phyloP scores from a whole-genome alignment of 2,329 filamentous ascomycete species.

The Zymoseptoria crescenta region DNA sequence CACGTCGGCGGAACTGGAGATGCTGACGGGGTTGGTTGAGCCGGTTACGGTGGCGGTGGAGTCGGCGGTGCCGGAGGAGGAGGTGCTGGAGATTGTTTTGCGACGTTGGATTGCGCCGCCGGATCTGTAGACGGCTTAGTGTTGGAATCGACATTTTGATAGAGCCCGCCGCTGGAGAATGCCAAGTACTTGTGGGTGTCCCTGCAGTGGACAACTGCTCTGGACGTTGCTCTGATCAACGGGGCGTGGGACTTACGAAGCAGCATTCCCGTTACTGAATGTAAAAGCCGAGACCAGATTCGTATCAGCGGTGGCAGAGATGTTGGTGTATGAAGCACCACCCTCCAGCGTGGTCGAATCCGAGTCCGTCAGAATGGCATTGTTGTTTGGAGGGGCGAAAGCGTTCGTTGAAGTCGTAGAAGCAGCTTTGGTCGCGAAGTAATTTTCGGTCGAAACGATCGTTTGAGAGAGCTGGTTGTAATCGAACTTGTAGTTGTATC shows the following conservation, averaged over 20 bases:
- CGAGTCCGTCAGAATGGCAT: slow-evolving; percentile 3
- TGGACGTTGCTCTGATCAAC: not conserved
- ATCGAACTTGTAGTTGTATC: slow-evolving; percentile 8
- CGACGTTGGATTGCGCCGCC: slow-evolving; percentile 9
- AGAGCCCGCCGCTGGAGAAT: no score
- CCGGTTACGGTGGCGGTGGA: slow-evolving; percentile 7
- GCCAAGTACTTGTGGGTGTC: no score
- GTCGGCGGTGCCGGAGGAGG: slow-evolving; percentile 7
- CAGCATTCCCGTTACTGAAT: slow-evolving; percentile 9
- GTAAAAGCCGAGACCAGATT: slow-evolving; percentile 4
- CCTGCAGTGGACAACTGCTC: no score
- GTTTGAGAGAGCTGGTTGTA: slow-evolving; percentile 7
- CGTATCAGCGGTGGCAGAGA: slow-evolving; percentile 3
- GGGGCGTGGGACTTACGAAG: slow-evolving; percentile 2
- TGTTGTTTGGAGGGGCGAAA: slow-evolving; percentile 1
- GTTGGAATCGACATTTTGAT: not conserved
- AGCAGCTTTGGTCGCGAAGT: slow-evolving; percentile 5
- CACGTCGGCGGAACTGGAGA: slow-evolving; percentile 2
- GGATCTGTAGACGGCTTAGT: not conserved
- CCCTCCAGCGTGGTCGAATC: slow-evolving; percentile 6
- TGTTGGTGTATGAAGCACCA: slow-evolving; percentile 10
- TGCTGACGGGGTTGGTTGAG: slow-evolving; percentile 2
- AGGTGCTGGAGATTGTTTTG: slow-evolving; percentile 6
- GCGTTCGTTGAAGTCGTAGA: slow-evolving; percentile 1
- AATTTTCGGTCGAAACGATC: slow-evolving; percentile 2